Conservation (phyloP, 352 stramenopile genomes). For the Globisporangium splendens region DNA sequence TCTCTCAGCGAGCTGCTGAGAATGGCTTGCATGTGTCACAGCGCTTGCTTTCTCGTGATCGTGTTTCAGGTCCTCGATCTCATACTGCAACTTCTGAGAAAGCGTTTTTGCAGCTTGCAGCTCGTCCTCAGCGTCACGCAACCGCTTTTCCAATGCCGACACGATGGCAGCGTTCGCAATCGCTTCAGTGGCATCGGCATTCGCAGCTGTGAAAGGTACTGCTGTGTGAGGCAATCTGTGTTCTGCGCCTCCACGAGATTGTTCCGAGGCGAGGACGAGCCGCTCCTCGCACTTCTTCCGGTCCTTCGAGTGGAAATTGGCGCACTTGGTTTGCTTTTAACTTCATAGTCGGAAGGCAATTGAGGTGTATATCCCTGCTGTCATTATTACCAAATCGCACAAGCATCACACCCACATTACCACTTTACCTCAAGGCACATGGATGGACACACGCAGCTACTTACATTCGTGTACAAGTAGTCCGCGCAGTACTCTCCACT, state of each 20-base stretch:
- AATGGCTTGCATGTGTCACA: conserved; percentile 15
- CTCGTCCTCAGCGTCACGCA: conserved; percentile 11
- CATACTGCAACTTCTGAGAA: conserved; percentile 1
- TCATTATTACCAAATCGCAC: neutral
- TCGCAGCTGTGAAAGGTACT: conserved; percentile 17
- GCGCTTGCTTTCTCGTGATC: neutral
- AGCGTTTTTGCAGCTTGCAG: conserved; percentile 1
- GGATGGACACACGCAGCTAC: neutral
- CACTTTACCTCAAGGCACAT: no score
- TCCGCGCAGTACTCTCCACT: neutral
- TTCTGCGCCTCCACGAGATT: conserved; percentile 5
- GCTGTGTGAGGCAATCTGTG: conserved; percentile 2
- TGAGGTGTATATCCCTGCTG: conserved; percentile 1
- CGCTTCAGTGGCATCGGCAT: conserved; percentile 15
- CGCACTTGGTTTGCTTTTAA: conserved; percentile 1
- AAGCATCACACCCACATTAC: no score
- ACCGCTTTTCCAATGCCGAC: conserved; percentile 3
- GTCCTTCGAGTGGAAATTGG: neutral
- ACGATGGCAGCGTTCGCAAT: conserved; percentile 21
- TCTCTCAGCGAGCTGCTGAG: conserved; percentile 14
- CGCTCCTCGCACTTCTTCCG: conserved; percentile 1
- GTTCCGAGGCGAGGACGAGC: conserved; percentile 1
- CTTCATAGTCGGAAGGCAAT: conserved; percentile 11
- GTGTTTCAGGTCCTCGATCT: neutral
- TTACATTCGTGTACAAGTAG: conserved; percentile 13